Base-by-base conservation (phyloP, 441 rosid genomes). In the Arabidopsis hybrid region DNA sequence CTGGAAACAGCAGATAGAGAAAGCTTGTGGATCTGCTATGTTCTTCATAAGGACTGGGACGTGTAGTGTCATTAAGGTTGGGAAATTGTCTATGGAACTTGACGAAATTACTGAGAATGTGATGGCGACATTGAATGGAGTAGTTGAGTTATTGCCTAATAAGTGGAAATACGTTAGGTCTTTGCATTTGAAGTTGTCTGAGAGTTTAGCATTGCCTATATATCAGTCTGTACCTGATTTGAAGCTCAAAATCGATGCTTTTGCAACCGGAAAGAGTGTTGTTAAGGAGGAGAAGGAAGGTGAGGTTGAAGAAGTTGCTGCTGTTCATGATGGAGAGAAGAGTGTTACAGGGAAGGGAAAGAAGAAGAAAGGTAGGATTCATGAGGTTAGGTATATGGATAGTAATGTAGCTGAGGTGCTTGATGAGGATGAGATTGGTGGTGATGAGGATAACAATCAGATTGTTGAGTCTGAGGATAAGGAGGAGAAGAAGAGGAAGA, bases 1-100 rank as follows among this genome's bases (percentile, higher is more conserved):
- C 45, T 95, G 99, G 99, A 95, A 87, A 80, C 95, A 95, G 85
- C 99, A 92, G 87, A 76, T 95, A 46, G 88, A 87, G 62, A 91
- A 74, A 39, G 90, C 80, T 26, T 89, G 89, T 72, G 83, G 85
- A 1, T 90, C 94, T 16, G 92, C 86, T 26, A 64, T 92, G 81
- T 71, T 95, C 85, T 95, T 75, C 67, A 52, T 95, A 76, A 85
- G 89, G 70, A 84, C 83, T 4, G 99, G 98, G 11, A 92, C 99
- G 40, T 92, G 99, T 68, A 77, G 94, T 49, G 97, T 92, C 3
- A 75, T 92, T 69, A 92, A 86, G 66, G 87, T 89, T 4, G 99
- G 85, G 57, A 95, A 78, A 69, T 76, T 85, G 52, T 88, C 95
- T 0, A 88, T 92, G 97, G 78, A 65, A 8, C 56, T 56, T 29